These are phyloP conservation scores for Linnemannia zychae DNA, from an alignment of 192 early-diverging fungal species.

Conservation along the genomic window DNA sequence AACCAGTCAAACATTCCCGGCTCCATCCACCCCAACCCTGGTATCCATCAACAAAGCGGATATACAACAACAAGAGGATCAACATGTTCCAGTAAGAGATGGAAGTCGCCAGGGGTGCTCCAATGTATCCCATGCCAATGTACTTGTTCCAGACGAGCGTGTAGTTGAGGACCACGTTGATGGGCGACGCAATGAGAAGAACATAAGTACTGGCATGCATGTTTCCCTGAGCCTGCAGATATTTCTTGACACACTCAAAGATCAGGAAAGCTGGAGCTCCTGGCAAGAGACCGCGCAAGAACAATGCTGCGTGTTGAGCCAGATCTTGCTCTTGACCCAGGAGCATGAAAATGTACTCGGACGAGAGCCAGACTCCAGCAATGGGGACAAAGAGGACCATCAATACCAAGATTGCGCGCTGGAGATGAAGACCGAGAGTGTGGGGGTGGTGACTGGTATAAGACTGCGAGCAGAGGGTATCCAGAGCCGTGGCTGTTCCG, in stretches of 20 bases:
- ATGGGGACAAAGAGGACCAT: slow-evolving; percentile 79
- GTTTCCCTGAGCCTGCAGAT: slow-evolving; percentile 86
- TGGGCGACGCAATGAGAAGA: slow-evolving; percentile 74
- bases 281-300: slow-evolving; percentile 75
- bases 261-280: slow-evolving; percentile 83
- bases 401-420: slow-evolving; percentile 86
- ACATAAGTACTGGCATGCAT: slow-evolving; percentile 89
- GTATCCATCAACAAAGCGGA: slow-evolving; percentile 69
- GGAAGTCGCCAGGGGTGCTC: slow-evolving; percentile 86
- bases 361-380: slow-evolving; percentile 69
- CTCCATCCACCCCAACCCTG: slow-evolving; percentile 94
- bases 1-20: slow-evolving; percentile 71
- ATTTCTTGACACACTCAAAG: slow-evolving; percentile 90
- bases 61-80: slow-evolving; percentile 74
- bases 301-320: slow-evolving; percentile 75
- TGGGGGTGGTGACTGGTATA: slow-evolving; percentile 77
- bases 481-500: slow-evolving; percentile 80
- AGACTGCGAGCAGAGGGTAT: slow-evolving; percentile 82
- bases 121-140: slow-evolving; percentile 82
- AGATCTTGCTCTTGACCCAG: slow-evolving; percentile 83
- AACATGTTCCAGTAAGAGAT: slow-evolving; percentile 85
- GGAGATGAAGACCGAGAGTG: slow-evolving; percentile 81
- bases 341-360: slow-evolving; percentile 76
- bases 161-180: slow-evolving; percentile 85
- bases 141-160: slow-evolving; percentile 81